Conservation (phyloP, 2,329 filamentous ascomycete genomes). For the Gaeumannomyces sp. region DNA sequence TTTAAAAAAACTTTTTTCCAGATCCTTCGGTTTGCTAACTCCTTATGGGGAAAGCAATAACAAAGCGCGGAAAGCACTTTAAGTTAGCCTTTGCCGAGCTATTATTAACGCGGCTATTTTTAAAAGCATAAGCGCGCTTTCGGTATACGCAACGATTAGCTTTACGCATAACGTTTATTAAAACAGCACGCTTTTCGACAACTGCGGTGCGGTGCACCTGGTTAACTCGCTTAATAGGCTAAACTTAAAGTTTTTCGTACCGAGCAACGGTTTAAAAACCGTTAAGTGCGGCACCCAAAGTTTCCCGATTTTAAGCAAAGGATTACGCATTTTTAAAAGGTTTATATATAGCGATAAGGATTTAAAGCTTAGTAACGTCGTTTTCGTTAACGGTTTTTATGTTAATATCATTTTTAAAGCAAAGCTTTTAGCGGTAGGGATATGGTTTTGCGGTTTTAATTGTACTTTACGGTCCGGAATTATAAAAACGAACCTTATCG, state of each 20-base stretch:
- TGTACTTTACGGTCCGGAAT: background rate
- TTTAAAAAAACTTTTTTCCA: too few species aligned
- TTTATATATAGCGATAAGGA: background rate
- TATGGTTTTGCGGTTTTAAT: background rate
- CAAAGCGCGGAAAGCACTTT: too few species aligned
- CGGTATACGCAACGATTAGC: too few species aligned
- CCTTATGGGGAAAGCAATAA: too few species aligned
- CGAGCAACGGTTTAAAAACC: background rate
- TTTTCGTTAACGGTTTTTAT: background rate
- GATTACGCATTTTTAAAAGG: background rate
- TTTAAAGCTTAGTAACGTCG: background rate
- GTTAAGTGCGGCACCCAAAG: background rate
- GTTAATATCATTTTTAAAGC: background rate
- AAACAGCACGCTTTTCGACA: slow-evolving; percentile 1
- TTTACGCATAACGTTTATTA: too few species aligned
- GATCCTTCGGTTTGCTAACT: too few species aligned
- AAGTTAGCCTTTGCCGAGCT: too few species aligned
- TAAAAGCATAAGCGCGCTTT: too few species aligned
- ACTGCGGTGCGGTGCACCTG: background rate
- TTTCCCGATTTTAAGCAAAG: background rate
- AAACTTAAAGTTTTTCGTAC: background rate
- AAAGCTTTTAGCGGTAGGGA: background rate
- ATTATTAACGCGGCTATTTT: too few species aligned
- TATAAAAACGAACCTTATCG: background rate
- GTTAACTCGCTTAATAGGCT: background rate